Conservation (phyloP, 257 asterid species). For the Scutellaria minor region DNA sequence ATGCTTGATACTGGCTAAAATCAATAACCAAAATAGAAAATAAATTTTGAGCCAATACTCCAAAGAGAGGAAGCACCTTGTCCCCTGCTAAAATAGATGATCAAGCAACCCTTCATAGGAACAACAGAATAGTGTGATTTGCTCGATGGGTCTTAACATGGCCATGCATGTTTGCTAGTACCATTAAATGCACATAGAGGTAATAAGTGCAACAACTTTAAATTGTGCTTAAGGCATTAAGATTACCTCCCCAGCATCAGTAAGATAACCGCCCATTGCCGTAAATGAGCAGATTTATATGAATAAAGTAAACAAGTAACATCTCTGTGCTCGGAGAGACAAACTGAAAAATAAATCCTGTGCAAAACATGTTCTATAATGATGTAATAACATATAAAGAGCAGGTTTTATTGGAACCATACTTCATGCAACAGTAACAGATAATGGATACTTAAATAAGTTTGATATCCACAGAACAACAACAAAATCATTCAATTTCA, state of each 20-base stretch:
- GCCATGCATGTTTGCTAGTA: not conserved
- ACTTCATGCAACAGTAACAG: conserved; percentile 22
- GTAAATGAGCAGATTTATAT: conserved; percentile 83
- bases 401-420: conserved; percentile 18
- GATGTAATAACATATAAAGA: conserved; percentile 24
- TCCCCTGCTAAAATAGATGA: conserved; percentile 55
- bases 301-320: conserved; percentile 29
- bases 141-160: not conserved
- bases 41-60: conserved; percentile 21
- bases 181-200: too few species aligned
- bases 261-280: conserved; percentile 97
- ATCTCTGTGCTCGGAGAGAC: conserved; percentile 23
- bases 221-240: too few species aligned
- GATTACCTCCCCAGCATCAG: conserved; percentile 94
- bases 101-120: conserved; percentile 17
- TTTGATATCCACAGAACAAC: conserved; percentile 26
- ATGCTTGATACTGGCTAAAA: conserved; percentile 28
- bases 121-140: conserved; percentile 1
- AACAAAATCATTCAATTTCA: conserved; percentile 7
- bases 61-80: conserved; percentile 59
- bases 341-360: conserved; percentile 8
- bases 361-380: conserved; percentile 2
- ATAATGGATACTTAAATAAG: conserved; percentile 4
- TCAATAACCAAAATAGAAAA: conserved; percentile 29
- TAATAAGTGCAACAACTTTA: too few species aligned